These are phyloP conservation scores for Erythrophleum fordii DNA, from an alignment of 306 rosid species.

Conservation along the genomic window DNA sequence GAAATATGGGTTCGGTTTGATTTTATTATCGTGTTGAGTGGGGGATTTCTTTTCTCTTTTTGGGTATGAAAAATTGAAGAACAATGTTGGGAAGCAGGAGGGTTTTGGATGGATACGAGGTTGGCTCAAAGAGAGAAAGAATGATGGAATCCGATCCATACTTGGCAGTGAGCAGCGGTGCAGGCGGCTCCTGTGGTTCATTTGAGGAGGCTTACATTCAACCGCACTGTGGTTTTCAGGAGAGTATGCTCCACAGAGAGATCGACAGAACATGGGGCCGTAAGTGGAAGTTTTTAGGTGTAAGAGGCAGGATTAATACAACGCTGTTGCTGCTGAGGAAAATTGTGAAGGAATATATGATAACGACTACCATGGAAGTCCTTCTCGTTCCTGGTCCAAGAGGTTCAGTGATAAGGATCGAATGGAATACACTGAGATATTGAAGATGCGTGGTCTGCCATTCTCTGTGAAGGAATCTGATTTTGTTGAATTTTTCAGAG, in stretches of 20 bases:
- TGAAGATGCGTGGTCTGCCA: slow-evolving; percentile 97
- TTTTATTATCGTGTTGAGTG: slow-evolving; percentile 95
- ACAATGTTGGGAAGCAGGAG: slow-evolving; percentile 99
- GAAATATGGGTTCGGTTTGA: slow-evolving; percentile 89
- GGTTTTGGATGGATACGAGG: slow-evolving; percentile 99
- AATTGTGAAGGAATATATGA: slow-evolving; percentile 82
- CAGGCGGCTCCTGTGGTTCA: slow-evolving; percentile 90
- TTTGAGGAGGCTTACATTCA: slow-evolving; percentile 93
- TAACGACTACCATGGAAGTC: slow-evolving; percentile 82
- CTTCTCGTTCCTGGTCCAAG: slow-evolving; percentile 82
- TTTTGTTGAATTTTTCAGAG: slow-evolving; percentile 76
- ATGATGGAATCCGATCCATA: slow-evolving; percentile 99
- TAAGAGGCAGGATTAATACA: slow-evolving; percentile 91
- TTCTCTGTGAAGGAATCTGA: slow-evolving; percentile 64
- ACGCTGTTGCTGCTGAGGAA: slow-evolving; percentile 83
- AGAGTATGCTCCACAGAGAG: slow-evolving; percentile 86
- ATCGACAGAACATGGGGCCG: slow-evolving; percentile 94
- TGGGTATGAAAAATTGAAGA: slow-evolving; percentile 92
- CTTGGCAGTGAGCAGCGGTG: slow-evolving; percentile 97
- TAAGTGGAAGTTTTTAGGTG: slow-evolving; percentile 93
- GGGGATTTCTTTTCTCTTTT: slow-evolving; percentile 75
- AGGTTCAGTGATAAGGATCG: slow-evolving; percentile 84
- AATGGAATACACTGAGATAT: slow-evolving; percentile 88
- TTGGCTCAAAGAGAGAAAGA: slow-evolving; percentile 99
- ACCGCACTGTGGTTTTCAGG: slow-evolving; percentile 60